Evolutionary conservation across 192 early-diverging fungal genomes (phyloP), one percentile per base, ranked within the genome.

Genomic region (Cetraspora pellucida): DNA sequence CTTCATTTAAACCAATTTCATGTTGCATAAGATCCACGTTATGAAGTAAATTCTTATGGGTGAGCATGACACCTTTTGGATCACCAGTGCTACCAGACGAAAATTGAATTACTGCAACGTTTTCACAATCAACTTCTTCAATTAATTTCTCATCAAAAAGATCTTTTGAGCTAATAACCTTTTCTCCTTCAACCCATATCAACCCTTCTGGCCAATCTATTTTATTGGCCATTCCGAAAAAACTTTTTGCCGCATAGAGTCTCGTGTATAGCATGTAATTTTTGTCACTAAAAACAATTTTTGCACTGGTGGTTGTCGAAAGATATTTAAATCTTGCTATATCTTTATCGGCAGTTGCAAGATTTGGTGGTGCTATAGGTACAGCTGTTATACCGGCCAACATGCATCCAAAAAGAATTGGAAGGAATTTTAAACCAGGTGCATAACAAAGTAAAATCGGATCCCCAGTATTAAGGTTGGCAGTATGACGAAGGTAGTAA

Each of bases 61-160:
- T 74, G 0, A 74, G 17, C 57, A 60, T 60, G 13, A 74, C 55
- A n/a, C 72, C 72, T 44, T 74, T 74, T 7, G 72, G 72, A 74
- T 74, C 72, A 4, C 57, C 72, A 1, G 72, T 74, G 23, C 72
- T 74, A n/a, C 72, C 72, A 0, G 72, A 74, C n/a, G 72, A 74
- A 25, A 74, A 74, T 74, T 74, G 72, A 5, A 74, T 23, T 23
- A 74, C 72, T 11, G 72, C 72, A 13, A 74, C 72, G 16, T 59
- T 60, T 37, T 74, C 57, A 58, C 54, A 45, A 23, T 59, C 55
- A 10, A 74, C 19, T 74, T 60, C 9, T 1, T 55, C 72, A 59
- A 74, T 74, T 23, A 74, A 59, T 23, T 30, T 44, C 37, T 74
- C 72, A 45, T 74, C 72, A 2, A 59, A 74, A n/a, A 74, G 10